Conservation (phyloP, 208 protist genomes). For the Acanthamoeba healyi region DNA sequence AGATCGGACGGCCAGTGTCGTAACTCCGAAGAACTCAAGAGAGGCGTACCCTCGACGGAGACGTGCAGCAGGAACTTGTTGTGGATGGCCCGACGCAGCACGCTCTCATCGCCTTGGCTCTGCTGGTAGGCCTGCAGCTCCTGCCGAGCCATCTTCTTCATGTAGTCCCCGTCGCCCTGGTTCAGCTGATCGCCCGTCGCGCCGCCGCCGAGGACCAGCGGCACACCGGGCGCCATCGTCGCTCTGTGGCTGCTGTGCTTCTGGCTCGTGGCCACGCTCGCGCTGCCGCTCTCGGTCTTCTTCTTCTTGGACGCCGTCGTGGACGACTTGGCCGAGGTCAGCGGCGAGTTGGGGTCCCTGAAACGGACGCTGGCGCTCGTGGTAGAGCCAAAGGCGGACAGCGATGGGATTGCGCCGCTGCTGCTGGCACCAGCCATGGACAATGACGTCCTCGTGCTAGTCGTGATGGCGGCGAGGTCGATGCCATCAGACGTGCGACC, state of each 20-base stretch:
- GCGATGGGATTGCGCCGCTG: not conserved
- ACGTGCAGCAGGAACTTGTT: conserved; percentile 63
- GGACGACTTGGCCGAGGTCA: not conserved
- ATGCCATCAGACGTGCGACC: not conserved
- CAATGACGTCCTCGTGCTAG: not conserved
- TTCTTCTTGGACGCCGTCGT: not conserved
- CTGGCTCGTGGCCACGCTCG: not conserved
- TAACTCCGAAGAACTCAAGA: not conserved
- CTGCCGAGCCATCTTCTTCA: conserved; percentile 52
- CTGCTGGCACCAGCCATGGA: not conserved
- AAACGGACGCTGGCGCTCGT: not conserved
- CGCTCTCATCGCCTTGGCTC: conserved; percentile 46
- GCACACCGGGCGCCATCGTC: not conserved
- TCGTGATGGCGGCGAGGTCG: not conserved
- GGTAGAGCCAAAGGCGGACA: not conserved
- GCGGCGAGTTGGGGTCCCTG: not conserved
- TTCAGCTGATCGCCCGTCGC: not conserved
- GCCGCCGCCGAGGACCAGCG: not conserved
- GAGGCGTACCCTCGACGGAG: conserved; percentile 3
- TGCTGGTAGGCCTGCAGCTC: conserved; percentile 49
- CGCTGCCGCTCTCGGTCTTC: not conserved
- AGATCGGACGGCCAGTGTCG: not conserved
- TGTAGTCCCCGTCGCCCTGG: conserved; percentile 20
- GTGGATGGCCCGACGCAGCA: conserved; percentile 30
- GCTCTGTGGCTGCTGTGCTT: not conserved